Evolutionary conservation across 2,329 filamentous ascomycete genomes (phyloP), one percentile per base, ranked within the genome.

Genomic region (Chaetothyriales sp.): DNA sequence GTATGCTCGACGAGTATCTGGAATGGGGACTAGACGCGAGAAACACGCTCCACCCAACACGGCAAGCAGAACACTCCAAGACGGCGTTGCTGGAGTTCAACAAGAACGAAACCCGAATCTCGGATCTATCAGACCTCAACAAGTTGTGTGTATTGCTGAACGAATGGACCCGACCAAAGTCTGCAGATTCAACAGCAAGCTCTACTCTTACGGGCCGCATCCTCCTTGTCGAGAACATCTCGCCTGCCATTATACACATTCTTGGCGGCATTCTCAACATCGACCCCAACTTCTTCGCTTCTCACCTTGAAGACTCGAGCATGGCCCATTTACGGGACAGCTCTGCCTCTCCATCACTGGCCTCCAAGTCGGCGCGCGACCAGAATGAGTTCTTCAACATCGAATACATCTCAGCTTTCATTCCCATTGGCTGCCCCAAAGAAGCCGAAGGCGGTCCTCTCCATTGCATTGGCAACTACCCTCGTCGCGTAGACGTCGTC

Each of bases 391-490:
- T 57, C 47, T 56, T 57, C 50, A 57, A 49, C 4, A 52, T 58
- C 33, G 57, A 58, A 49, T 58, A 58, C 45, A 54, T 53, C 15
- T 56, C 54, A 49, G 50, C 53, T 10, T 58, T 58, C 9, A 46
- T 55, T 28, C 45, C 53, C 2, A 45, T 48, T 15, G 53, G 53
- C 40, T 58, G 57, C 43, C 54, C 54, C 20, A 58, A 58, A 44
- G 57, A 58, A 19, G 57, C 56, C 40, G 54, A 58, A 40, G 55
- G 54, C 29, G 51, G 55, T n/a, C 55, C 56, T 49, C 55, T 58
- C 44, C 55, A 56, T 50, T 55, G 57, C 48, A 58, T 57, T 28
- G 52, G 57, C 20, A 58, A 58, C 51, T 58, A 58, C 47, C 55
- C 51, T 33, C 52, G 57, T 46, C 48, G 55, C 43, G 55, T 58